Base-by-base conservation (phyloP, 1,139 yeast species). In the Eremothecium coryli region DNA sequence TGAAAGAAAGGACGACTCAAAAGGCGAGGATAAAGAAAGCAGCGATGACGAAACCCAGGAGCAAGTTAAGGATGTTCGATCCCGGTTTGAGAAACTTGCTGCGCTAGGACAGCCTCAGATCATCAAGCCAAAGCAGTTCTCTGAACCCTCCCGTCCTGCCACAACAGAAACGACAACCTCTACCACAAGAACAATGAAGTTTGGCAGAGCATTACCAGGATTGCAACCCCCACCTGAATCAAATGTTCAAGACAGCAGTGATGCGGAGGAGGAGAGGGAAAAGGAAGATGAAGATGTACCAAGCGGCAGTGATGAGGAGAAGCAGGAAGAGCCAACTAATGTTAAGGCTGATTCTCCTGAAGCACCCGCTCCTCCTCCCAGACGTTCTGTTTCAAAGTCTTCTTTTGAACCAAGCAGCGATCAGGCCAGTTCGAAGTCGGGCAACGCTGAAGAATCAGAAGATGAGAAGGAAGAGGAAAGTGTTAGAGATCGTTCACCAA, bases 91-190 rank as follows among this genome's bases (percentile, higher is more conserved):
- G 35, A 45, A 52, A 17, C 26, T 60, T 26, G 53, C 57, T 11
- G 48, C 54, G n/a, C n/a, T n/a, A n/a, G n/a, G n/a, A n/a, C n/a
- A 20, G 22, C 54, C 56, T 18, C 33, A 38, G 12, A 47, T 52
- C 15, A 47, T 52, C 28, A 43, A 43, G 23, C 60, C 64, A 28
- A 49, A 50, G 11, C 44, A 54, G 32, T 46, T 49, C 23, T 27
- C 39, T 8, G 41, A 41, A 17, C 24, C 62, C 20, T 58, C 62
- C 5, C 57, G 58, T 33, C 33, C 50, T 22, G 46, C 58, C 15
- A 50, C 54, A 25, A 53, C 59, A 53, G 58, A 65, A 4, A 25
- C 3, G n/a, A 62, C 61, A 2, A 13, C 17, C 6, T 54, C 69
- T 13, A 68, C 66, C 36, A 54, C 68, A 13, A 44, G 38, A 30